Evolutionary conservation across 768 basidiomycete genomes (phyloP).

Genomic region (Termitomyces sp.): DNA sequence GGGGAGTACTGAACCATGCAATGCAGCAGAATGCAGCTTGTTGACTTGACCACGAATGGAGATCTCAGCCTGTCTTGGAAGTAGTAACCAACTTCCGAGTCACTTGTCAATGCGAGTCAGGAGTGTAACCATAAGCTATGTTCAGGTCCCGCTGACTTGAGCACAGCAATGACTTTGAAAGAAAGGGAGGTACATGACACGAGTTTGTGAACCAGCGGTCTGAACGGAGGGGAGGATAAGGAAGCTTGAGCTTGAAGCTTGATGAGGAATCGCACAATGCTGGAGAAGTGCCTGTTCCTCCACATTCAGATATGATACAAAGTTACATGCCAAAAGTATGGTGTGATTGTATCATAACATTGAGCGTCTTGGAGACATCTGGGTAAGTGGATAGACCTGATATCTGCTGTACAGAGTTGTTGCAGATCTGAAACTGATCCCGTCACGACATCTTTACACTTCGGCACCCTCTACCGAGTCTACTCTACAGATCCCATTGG

Average conservation of each 20-base stretch:
- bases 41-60: too few relatives aligned
- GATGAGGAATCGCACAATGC: background rate
- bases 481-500: background rate
- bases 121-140: slow-evolving; percentile 4
- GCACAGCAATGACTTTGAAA: background rate
- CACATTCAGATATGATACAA: too few relatives aligned
- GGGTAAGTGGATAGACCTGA: background rate
- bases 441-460: background rate
- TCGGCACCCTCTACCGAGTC: too few relatives aligned
- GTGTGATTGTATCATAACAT: background rate
- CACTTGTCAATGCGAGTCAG: background rate
- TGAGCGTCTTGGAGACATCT: background rate
- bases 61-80: too few relatives aligned
- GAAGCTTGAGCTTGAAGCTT: too few relatives aligned
- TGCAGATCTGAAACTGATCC: slow-evolving; percentile 9
- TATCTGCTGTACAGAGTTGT: background rate
- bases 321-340: too few relatives aligned
- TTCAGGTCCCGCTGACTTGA: slow-evolving; percentile 1
- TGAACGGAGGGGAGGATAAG: slow-evolving; percentile 14
- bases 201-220: slow-evolving; percentile 6
- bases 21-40: too few relatives aligned
- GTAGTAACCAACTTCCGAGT: too few relatives aligned
- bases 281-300: background rate
- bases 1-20: background rate
- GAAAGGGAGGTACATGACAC: background rate